Conservation (phyloP, 192 early-diverging fungal species). For the Umbelopsis sp. region DNA sequence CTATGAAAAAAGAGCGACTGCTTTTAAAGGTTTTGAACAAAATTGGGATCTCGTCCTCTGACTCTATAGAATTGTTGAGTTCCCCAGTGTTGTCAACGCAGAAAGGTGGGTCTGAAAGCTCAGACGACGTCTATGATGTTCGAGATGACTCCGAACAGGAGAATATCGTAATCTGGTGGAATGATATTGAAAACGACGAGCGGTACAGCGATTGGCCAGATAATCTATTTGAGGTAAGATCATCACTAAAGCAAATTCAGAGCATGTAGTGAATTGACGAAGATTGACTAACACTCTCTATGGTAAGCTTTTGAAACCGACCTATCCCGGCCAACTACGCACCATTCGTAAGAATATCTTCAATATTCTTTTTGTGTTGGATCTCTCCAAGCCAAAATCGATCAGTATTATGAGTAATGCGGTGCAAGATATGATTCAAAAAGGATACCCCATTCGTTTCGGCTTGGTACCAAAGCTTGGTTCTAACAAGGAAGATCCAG, state of each 20-base stretch:
- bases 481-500: constrained; percentile 37
- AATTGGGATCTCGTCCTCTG: constrained; percentile 41
- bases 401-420: constrained; percentile 65
- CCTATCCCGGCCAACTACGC: constrained; percentile 71
- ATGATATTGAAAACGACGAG: constrained; percentile 86
- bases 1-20: constrained; percentile 58
- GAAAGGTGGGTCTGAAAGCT: constrained; percentile 23
- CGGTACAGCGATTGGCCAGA: constrained; percentile 74
- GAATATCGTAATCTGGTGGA: constrained; percentile 79
- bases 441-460: constrained; percentile 81
- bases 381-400: constrained; percentile 61
- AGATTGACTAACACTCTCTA: too few relatives aligned
- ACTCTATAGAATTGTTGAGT: constrained; percentile 47
- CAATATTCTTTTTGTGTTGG: constrained; percentile 71
- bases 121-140: constrained; percentile 72
- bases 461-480: constrained; percentile 77
- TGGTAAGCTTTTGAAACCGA: constrained; percentile 59
- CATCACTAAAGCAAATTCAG: not conserved
- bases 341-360: constrained; percentile 80
- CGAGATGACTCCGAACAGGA: constrained; percentile 59
- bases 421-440: constrained; percentile 63
- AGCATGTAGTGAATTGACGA: too few relatives aligned
- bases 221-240: constrained; percentile 49
- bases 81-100: constrained; percentile 18
- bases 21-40: constrained; percentile 50